Evolutionary conservation across 2,329 filamentous ascomycete genomes (phyloP).

Genomic region (Aspergillus pseudoviridinutans): DNA sequence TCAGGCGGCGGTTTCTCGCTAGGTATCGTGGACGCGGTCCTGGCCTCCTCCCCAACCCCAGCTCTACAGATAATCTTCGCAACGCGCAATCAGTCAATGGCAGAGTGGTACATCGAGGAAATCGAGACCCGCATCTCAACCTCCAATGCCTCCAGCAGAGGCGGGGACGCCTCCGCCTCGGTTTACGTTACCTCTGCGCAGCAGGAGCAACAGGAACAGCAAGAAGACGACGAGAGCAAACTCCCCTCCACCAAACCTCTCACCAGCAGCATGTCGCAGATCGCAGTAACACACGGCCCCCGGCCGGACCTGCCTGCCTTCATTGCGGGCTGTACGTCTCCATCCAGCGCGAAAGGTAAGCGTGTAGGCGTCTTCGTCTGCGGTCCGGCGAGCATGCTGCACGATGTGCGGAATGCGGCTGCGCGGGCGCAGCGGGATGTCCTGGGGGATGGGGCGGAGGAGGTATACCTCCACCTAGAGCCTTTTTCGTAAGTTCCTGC

Average conservation of each 20-base stretch:
- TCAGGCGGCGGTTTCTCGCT: conserved; percentile 54
- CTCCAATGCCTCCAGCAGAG: background rate
- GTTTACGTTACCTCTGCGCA: conserved; percentile 15
- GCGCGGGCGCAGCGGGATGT: conserved; percentile 40
- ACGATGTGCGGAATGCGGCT: conserved; percentile 47
- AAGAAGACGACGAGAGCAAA: background rate
- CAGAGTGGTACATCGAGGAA: conserved; percentile 11
- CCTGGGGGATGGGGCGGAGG: conserved; percentile 25
- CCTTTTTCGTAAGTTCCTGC: conserved; percentile 43
- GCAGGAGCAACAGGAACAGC: background rate
- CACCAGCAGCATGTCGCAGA: background rate
- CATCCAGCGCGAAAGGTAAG: conserved; percentile 9
- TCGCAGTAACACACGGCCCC: background rate
- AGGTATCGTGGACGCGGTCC: conserved; percentile 44
- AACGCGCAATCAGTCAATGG: conserved; percentile 4
- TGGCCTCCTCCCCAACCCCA: conserved; percentile 8
- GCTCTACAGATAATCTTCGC: conserved; percentile 13
- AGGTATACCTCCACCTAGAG: conserved; percentile 48
- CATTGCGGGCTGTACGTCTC: conserved; percentile 3
- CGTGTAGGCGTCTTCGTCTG: conserved; percentile 37
- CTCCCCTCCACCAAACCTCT: background rate
- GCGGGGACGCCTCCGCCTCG: conserved; percentile 8
- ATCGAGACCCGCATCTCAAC: conserved; percentile 1
- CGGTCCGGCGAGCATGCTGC: conserved; percentile 45
- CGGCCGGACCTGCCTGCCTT: conserved; percentile 34